These are phyloP conservation scores for Arabis alpina DNA, from an alignment of 345 rosid species.

Conservation along the genomic window DNA sequence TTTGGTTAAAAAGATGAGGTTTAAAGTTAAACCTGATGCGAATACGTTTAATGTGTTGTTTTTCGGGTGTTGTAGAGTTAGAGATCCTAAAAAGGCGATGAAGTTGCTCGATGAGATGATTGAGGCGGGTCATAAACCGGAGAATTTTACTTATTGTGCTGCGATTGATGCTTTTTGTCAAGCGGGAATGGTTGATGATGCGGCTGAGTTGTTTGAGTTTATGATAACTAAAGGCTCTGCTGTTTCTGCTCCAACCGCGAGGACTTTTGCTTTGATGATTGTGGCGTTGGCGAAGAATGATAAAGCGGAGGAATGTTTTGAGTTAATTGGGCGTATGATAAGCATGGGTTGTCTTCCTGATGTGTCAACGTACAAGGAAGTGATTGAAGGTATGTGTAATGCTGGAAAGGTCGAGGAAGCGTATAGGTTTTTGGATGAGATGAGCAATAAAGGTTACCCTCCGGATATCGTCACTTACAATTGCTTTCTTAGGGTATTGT, in stretches of 20 bases:
- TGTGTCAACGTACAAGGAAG: slow-evolving; percentile 81
- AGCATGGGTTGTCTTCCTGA: slow-evolving; percentile 86
- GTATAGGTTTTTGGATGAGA: slow-evolving; percentile 77
- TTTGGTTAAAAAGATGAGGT: slow-evolving; percentile 61
- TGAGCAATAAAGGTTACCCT: slow-evolving; percentile 85
- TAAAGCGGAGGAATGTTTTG: slow-evolving; percentile 66
- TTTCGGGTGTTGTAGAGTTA: slow-evolving; percentile 92
- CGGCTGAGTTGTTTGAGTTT: slow-evolving; percentile 76
- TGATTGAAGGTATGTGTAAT: slow-evolving; percentile 80
- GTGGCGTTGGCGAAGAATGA: slow-evolving; percentile 64
- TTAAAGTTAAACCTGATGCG: slow-evolving; percentile 64
- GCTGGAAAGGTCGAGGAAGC: slow-evolving; percentile 81
- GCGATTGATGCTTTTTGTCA: slow-evolving; percentile 84
- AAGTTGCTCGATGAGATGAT: slow-evolving; percentile 82
- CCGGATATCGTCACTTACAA: slow-evolving; percentile 89
- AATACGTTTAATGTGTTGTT: slow-evolving; percentile 75
- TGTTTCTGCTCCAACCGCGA: slow-evolving; percentile 86
- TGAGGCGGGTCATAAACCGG: slow-evolving; percentile 71
- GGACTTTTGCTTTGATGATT: slow-evolving; percentile 74
- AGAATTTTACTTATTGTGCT: slow-evolving; percentile 78
- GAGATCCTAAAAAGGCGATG: slow-evolving; percentile 76
- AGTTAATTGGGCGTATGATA: slow-evolving; percentile 76
- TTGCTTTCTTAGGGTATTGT: slow-evolving; percentile 87
- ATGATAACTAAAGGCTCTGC: slow-evolving; percentile 84
- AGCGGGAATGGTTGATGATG: slow-evolving; percentile 80